These are phyloP conservation scores for Petasospora fabianii DNA, from an alignment of 1,139 yeast species.

Conservation along the genomic window DNA sequence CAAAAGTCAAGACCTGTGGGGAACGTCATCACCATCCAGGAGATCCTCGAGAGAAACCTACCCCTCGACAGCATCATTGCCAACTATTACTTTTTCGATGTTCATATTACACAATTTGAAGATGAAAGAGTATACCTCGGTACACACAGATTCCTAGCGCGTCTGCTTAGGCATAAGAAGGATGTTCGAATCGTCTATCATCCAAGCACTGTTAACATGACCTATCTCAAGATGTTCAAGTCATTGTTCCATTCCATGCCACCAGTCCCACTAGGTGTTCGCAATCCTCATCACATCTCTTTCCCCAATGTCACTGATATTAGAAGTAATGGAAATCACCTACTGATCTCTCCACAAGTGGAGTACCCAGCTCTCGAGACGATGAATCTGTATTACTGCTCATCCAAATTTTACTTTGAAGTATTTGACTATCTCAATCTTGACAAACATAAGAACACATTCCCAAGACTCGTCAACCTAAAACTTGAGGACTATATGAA, in stretches of 20 bases:
- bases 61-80: constrained; percentile 5
- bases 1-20: neutral
- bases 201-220: constrained; percentile 15
- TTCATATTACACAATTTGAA: constrained; percentile 5
- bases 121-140: constrained; percentile 8
- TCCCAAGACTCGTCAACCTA: constrained; percentile 17
- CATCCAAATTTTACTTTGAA: constrained; percentile 23
- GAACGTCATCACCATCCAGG: constrained; percentile 7
- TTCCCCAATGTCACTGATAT: constrained; percentile 19
- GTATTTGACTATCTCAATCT: constrained; percentile 19
- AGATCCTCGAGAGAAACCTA: constrained; percentile 4
- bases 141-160: constrained; percentile 11
- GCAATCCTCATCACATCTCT: constrained; percentile 8
- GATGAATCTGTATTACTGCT: constrained; percentile 23
- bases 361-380: constrained; percentile 14
- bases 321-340: constrained; percentile 23
- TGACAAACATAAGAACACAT: constrained; percentile 9
- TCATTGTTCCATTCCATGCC: constrained; percentile 14
- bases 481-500: constrained; percentile 26
- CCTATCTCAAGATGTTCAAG: constrained; percentile 23
- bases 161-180: constrained; percentile 8
- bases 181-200: constrained; percentile 15
- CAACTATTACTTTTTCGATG: constrained; percentile 10
- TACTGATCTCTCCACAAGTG: constrained; percentile 15
- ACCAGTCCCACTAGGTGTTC: neutral